Evolutionary conservation across 305 asterid species (phyloP).

Genomic region (Fraxinus greggii): DNA sequence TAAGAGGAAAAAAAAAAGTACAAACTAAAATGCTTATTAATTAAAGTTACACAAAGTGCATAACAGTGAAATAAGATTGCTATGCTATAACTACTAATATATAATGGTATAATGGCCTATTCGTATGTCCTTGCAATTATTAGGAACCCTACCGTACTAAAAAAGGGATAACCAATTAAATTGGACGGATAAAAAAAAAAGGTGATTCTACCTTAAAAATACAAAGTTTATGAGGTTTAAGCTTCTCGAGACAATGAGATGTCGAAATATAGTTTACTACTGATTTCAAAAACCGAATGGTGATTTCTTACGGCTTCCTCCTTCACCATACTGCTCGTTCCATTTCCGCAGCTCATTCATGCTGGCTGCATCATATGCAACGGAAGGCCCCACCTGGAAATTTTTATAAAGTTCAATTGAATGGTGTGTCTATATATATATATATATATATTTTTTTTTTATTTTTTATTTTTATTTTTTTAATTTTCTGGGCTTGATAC

Average conservation of each 20-base stretch:
- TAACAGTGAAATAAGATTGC: not conserved
- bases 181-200: not conserved
- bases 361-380: constrained; percentile 93
- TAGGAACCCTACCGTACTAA: not conserved
- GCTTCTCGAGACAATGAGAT: constrained; percentile 10
- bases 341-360: constrained; percentile 95
- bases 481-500: not conserved
- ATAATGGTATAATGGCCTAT: constrained; percentile 23
- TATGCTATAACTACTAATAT: constrained; percentile 5
- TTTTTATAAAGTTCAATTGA: not conserved
- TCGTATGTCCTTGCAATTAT: constrained; percentile 21
- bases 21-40: not conserved
- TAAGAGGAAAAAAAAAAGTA: not conserved
- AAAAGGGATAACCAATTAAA: not conserved
- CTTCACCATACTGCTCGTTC: constrained; percentile 98
- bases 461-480: too few relatives aligned
- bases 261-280: constrained; percentile 12
- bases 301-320: constrained; percentile 86
- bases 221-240: constrained; percentile 20
- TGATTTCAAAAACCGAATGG: constrained; percentile 77
- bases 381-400: constrained; percentile 93
- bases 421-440: not conserved
- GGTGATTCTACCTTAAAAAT: constrained; percentile 10
- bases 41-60: not conserved
- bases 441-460: too few relatives aligned